Evolutionary conservation across 140 eudicot genomes (phyloP), one percentile per base, ranked within the genome.

Genomic region (Cichorium intybus): DNA sequence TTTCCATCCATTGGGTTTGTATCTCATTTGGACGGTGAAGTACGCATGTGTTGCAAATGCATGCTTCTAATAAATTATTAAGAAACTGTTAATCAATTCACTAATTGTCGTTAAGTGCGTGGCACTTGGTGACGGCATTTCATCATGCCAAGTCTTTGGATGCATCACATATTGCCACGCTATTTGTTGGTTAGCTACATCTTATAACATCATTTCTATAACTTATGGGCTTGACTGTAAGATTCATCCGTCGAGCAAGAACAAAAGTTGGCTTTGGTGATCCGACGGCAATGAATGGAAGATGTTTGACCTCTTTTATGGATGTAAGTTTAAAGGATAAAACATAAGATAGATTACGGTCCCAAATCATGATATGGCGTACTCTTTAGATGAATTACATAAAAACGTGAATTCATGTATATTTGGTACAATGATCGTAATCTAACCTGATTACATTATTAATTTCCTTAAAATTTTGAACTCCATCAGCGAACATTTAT

Each of bases 11-110:
- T 18, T 48, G 4, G 2, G 33, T 11, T 26, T 22, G 15, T 43
- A 55, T 27, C 10, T 55, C 22, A 55, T 55, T 26, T 26, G 39
- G 61, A 55, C 61, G 61, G 31, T 24, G 61, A 26, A 55, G 37
- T 12, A 33, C 61, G 39, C 61, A 55, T 55, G 61, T 55, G 34
- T 43, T 43, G 41, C 61, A 55, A 55, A 55, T 24, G 61, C 61
- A 55, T 55, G 61, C 61, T 55, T 55, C 23, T 27, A 55, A 26
- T 26, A 55, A 26, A 27, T 27, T 55, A 55, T 55, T 27, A 55
- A 24, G 0, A 53, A 53, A 12, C 34, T 53, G 29, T 53, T 53
- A 24, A 53, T 52, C 29, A 52, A 51, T 17, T 6, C 24, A 51
- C 7, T 24, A 54, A 55, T 26, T 55, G 49, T 43, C 49, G 49